Evolutionary conservation across 331 rosid genomes (phyloP), one percentile per base, ranked within the genome.

Genomic region (Rosa hybrid): DNA sequence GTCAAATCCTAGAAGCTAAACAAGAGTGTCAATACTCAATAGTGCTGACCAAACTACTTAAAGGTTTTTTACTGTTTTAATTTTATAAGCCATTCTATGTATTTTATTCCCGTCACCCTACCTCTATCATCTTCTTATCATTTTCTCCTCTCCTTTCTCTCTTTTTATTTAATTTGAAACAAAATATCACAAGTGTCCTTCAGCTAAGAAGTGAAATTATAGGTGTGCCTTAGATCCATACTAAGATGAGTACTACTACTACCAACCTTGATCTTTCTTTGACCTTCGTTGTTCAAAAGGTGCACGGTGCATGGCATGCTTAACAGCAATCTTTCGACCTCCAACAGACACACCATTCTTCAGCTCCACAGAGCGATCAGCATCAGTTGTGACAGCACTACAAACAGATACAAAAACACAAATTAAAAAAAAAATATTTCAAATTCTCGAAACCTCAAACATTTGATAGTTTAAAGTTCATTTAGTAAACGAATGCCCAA

Each of bases 261-360:
- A 77, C 77, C 68, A 84, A 96, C 98, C 99, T 93, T 86, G 88
- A 81, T 72, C 81, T 81, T 82, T 86, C 87, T 93, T 96, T 48
- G 91, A 84, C 30, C 86, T 73, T 17, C 99, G 83, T 49, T 83
- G 89, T 78, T 91, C 94, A 67, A 88, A 92, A 53, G 97, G 42
- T 68, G 98, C 93, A 79, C 98, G 98, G 62, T 92, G 97, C 87
- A 76, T 87, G 70, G 99, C 99, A 78, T 88, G 92, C 89, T 95
- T 95, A 62, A 90, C 98, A 16, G 81, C 77, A 81, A 93, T 81
- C 87, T 88, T 95, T 69, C 98, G 92, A 74, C 92, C 96, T 51
- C 88, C 99, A 80, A 91, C 72, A 20, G 92, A 88, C 42, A 85
- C 79, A 70, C 88, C 91, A 75, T 91, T 88, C 94, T 90, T 95